Conservation (phyloP, 441 rosid species). For the Breynia disticha region DNA sequence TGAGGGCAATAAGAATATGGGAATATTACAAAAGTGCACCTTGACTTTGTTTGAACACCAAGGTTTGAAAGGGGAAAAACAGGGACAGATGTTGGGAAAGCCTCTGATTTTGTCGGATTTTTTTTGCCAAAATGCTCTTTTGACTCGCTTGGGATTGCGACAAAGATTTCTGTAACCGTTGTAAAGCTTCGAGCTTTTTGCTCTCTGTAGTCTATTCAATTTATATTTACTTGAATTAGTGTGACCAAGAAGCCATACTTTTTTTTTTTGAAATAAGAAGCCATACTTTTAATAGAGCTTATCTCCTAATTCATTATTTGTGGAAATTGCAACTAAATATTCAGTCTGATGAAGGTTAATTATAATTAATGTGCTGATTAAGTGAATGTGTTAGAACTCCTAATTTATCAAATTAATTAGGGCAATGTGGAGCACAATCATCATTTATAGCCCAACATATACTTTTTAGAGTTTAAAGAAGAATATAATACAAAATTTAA, state of each 20-base stretch:
- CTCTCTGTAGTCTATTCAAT: not conserved
- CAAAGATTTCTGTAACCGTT: constrained; percentile 32
- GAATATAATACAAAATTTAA: no score
- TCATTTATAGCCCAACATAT: no score
- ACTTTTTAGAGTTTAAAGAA: no score
- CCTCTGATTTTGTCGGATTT: constrained; percentile 42
- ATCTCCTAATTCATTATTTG: no score
- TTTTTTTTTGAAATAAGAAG: no score
- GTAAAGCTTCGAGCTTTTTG: constrained; percentile 24
- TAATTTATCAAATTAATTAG: no score
- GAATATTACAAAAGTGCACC: constrained; percentile 40
- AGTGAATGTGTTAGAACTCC: no score
- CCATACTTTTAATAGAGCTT: no score
- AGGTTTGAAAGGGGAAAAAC: constrained; percentile 29
- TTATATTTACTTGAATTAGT: not conserved
- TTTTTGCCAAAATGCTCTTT: constrained; percentile 32
- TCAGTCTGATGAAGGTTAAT: no score
- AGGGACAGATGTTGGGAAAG: constrained; percentile 43
- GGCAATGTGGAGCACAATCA: no score
- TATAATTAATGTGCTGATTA: no score
- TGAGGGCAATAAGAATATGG: constrained; percentile 16
- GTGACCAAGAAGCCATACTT: not conserved
- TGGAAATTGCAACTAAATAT: no score
- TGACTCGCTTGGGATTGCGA: constrained; percentile 29
- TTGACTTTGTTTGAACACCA: constrained; percentile 34